Evolutionary conservation across 495 filamentous ascomycete species (phyloP).

Genomic region (Hypoxylon lienhwacheense): DNA sequence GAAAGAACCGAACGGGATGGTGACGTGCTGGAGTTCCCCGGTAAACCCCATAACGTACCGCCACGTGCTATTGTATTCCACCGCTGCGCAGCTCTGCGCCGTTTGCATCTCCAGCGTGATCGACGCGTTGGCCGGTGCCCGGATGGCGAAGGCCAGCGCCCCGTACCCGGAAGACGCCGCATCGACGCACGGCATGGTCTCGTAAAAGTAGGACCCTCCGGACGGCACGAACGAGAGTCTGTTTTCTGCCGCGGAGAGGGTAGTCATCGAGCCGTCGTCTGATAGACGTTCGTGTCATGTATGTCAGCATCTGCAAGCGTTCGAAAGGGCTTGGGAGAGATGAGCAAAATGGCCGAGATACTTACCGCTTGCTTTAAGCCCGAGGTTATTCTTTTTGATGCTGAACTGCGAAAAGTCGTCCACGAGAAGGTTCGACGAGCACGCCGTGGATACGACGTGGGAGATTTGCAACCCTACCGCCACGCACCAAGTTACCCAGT

Average conservation of each 20-base stretch:
- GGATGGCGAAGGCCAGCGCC: slow-evolving; percentile 12
- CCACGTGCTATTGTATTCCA: slow-evolving; percentile 10
- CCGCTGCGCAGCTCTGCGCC: slow-evolving; percentile 1
- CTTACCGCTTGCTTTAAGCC: slow-evolving; percentile 23
- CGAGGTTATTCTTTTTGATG: slow-evolving; percentile 12
- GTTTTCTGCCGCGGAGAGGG: neutral
- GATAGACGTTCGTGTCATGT: neutral
- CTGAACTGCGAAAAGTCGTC: slow-evolving; percentile 22
- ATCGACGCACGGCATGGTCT: slow-evolving; percentile 19
- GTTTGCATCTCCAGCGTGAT: slow-evolving; percentile 28
- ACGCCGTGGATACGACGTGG: neutral
- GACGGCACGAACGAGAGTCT: slow-evolving; percentile 12
- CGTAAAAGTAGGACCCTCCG: slow-evolving; percentile 22
- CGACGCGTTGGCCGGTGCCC: slow-evolving; percentile 10
- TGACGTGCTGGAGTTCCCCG: neutral
- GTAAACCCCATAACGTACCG: slow-evolving; percentile 8
- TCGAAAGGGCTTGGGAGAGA: too few relatives aligned
- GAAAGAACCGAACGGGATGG: slow-evolving; percentile 13
- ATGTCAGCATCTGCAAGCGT: too few relatives aligned
- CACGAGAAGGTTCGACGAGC: slow-evolving; percentile 12
- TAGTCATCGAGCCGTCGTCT: slow-evolving; percentile 27
- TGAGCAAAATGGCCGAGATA: too few relatives aligned
- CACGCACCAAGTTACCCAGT: neutral
- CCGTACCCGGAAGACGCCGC: neutral
- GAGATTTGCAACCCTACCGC: neutral